phyloP scores from a whole-genome alignment of 768 basidiomycete species.

The Trametopsis cervina region DNA sequence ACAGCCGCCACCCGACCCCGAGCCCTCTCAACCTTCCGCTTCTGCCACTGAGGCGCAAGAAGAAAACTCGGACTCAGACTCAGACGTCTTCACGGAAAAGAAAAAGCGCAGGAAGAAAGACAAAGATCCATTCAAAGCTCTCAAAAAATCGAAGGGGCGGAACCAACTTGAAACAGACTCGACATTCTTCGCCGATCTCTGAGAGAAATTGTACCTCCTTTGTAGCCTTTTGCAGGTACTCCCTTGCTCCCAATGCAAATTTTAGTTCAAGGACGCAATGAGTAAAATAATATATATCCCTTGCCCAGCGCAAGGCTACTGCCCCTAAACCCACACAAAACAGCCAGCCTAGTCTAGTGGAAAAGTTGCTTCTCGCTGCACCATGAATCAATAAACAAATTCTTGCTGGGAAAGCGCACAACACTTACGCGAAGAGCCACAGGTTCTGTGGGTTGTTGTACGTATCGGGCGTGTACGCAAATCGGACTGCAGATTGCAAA shows the following conservation, averaged over 20 bases:
- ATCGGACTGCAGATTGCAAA: constrained; percentile 39
- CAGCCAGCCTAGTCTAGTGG: neutral
- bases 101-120: constrained; percentile 55
- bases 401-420: no score
- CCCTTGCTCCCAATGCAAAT: no score
- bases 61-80: constrained; percentile 6
- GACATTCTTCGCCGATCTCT: constrained; percentile 64
- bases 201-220: constrained; percentile 3
- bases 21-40: neutral
- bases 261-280: no score
- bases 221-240: neutral
- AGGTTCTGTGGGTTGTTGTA: constrained; percentile 59
- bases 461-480: constrained; percentile 53
- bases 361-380: neutral
- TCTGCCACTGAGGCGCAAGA: neutral
- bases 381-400: no score
- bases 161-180: constrained; percentile 49
- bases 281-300: no score
- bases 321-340: neutral
- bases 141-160: constrained; percentile 50
- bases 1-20: neutral
- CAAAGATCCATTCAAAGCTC: constrained; percentile 36
- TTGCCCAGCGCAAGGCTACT: neutral
- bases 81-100: constrained; percentile 15
- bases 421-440: constrained; percentile 48